A percentile compares a stretch with the other conserved stretches of the same genome.
phyloP scores from a whole-genome alignment of 1,284 basidiomycete species.

The Fistulina hepatica region DNA sequence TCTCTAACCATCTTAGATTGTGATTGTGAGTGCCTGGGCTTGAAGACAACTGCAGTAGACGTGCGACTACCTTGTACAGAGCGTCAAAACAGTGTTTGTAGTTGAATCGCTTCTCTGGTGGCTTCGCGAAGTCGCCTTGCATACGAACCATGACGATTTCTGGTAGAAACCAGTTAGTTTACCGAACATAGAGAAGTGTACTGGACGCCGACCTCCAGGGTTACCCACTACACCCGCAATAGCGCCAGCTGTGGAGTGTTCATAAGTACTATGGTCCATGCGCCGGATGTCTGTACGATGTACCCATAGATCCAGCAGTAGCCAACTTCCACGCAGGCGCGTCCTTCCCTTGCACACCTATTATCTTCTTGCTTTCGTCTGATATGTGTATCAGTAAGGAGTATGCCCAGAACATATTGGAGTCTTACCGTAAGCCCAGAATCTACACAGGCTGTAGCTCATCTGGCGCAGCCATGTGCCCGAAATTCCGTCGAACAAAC shows the following conservation, averaged over 20 bases:
- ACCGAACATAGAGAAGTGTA: not conserved
- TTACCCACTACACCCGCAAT: constrained; percentile 81
- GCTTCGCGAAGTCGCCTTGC: constrained; percentile 82
- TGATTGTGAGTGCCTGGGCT: constrained; percentile 2
- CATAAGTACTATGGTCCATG: constrained; percentile 1
- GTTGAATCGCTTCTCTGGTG: constrained; percentile 73
- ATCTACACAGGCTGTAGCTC: constrained; percentile 82
- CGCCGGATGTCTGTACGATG: constrained; percentile 19
- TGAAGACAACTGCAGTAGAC: constrained; percentile 9
- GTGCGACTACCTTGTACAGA: constrained; percentile 55
- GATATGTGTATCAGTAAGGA: too few relatives aligned
- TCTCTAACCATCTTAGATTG: constrained; percentile 64
- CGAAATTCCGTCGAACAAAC: constrained; percentile 78
- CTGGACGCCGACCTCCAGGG: constrained; percentile 54
- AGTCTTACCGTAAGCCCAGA: not conserved
- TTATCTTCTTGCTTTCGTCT: constrained; percentile 79
- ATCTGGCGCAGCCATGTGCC: constrained; percentile 89
- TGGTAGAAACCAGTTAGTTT: constrained; percentile 18
- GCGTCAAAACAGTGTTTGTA: constrained; percentile 85
- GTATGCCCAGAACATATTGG: constrained; percentile 94
- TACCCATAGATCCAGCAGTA: constrained; percentile 72
- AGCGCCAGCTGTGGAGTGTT: constrained; percentile 48
- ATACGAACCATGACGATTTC: constrained; percentile 82
- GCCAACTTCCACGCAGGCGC: constrained; percentile 76
- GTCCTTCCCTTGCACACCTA: constrained; percentile 58